phyloP scores from a whole-genome alignment of 2,329 filamentous ascomycete species.

The Aspergillus glaucus region DNA sequence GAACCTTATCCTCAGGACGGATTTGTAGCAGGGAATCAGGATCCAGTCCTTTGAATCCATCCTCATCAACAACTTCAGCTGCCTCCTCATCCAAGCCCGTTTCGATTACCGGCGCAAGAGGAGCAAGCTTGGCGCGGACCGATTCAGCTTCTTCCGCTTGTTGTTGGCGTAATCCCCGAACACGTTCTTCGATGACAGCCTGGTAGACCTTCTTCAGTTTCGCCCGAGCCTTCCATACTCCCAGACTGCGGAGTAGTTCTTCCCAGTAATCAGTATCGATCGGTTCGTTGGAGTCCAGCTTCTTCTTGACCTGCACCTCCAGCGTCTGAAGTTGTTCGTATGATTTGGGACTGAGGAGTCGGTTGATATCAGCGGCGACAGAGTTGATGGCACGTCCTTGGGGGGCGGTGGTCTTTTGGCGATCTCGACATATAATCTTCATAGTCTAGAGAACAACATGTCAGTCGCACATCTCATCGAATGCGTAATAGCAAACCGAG shows the following conservation, averaged over 20 bases:
- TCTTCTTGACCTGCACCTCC: slow-evolving; percentile 78
- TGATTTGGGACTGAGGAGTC: slow-evolving; percentile 75
- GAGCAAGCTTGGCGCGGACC: slow-evolving; percentile 49
- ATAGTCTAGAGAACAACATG: slow-evolving; percentile 53
- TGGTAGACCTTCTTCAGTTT: slow-evolving; percentile 73
- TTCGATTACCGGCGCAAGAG: slow-evolving; percentile 38
- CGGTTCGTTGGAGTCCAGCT: slow-evolving; percentile 79
- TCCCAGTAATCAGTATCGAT: slow-evolving; percentile 99
- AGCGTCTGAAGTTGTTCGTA: slow-evolving; percentile 79
- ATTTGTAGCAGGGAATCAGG: slow-evolving; percentile 62
- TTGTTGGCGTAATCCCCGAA: slow-evolving; percentile 59
- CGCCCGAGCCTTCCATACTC: slow-evolving; percentile 87
- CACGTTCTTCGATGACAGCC: slow-evolving; percentile 63
- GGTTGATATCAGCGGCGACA: slow-evolving; percentile 82
- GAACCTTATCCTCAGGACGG: slow-evolving; percentile 55
- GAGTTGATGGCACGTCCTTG: slow-evolving; percentile 73
- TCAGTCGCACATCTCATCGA: slow-evolving; percentile 5
- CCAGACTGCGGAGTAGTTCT: slow-evolving; percentile 74
- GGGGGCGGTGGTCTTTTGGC: slow-evolving; percentile 58
- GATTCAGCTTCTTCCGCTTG: slow-evolving; percentile 61
- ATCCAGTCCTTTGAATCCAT: slow-evolving; percentile 48
- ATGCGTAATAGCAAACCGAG: background rate
- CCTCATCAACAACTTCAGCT: slow-evolving; percentile 11
- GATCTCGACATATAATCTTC: slow-evolving; percentile 73
- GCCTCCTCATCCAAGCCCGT: slow-evolving; percentile 4